Conservation (phyloP, 495 filamentous ascomycete genomes). For the Corynascus novoguineensis region DNA sequence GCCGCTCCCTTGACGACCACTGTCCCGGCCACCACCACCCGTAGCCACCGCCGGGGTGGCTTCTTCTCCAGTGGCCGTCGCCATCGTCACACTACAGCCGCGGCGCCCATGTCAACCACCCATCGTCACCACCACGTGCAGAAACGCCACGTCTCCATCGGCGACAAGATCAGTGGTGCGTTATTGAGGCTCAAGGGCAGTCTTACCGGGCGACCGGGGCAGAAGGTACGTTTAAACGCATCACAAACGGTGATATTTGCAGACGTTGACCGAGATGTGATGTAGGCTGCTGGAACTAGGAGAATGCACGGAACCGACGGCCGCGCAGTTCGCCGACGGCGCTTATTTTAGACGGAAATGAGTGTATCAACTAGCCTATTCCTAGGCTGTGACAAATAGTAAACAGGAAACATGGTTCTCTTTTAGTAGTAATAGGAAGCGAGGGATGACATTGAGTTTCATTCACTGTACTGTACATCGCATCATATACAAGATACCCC, state of each 20-base stretch:
- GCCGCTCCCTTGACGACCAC: not conserved
- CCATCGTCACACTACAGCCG: conserved; percentile 10
- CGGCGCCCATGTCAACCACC: conserved; percentile 20
- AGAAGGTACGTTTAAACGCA: conserved; percentile 47
- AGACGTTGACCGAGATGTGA: not conserved
- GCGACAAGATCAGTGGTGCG: conserved; percentile 66
- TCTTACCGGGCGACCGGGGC: conserved; percentile 54
- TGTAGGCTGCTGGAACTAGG: conserved; percentile 62
- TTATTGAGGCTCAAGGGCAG: conserved; percentile 60
- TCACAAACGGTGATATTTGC: conserved; percentile 1
- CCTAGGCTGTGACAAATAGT: not conserved
- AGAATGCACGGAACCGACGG: conserved; percentile 70
- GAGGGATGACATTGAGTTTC: not conserved
- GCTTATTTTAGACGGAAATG: conserved; percentile 8
- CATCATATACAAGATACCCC: not conserved
- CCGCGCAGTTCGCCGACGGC: conserved; percentile 32
- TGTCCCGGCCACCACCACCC: not conserved
- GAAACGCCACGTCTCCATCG: conserved; percentile 50
- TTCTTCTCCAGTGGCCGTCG: conserved; percentile 11
- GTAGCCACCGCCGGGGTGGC: not conserved
- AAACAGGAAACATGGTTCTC: too few species aligned
- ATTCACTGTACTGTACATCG: not conserved
- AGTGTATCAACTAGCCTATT: not conserved
- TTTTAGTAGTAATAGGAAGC: not conserved
- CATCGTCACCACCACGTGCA: conserved; percentile 51